These are phyloP conservation scores for Starmerella stellata DNA, from an alignment of 805 yeast genomes.

Conservation along the genomic window DNA sequence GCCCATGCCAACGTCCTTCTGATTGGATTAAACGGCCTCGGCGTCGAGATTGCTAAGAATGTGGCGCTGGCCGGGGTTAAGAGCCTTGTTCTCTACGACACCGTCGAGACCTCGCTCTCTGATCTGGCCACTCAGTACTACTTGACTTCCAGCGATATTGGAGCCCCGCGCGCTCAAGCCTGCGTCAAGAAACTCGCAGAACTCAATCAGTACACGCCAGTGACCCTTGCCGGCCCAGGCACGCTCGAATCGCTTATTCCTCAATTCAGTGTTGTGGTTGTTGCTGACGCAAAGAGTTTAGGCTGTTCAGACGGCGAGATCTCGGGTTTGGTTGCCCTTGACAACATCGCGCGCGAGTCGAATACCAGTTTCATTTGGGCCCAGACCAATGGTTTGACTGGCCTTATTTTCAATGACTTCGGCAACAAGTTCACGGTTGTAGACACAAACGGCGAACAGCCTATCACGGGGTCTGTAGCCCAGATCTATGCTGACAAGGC, in stretches of 20 bases:
- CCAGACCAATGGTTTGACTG: constrained; percentile 75
- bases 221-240: constrained; percentile 38
- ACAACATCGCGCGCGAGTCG: constrained; percentile 53
- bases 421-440: constrained; percentile 64
- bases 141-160: constrained; percentile 51
- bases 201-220: constrained; percentile 79
- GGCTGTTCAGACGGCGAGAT: constrained; percentile 20
- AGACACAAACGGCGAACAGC: constrained; percentile 89
- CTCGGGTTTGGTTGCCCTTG: constrained; percentile 58
- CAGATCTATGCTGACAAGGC: constrained; percentile 67
- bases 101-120: constrained; percentile 40
- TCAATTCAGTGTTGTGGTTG: constrained; percentile 60
- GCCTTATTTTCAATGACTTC: constrained; percentile 74
- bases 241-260: constrained; percentile 32
- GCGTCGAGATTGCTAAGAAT: constrained; percentile 91
- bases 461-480: constrained; percentile 66
- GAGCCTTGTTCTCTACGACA: constrained; percentile 71
- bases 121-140: constrained; percentile 88
- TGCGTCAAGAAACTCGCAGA: constrained; percentile 56
- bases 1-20: constrained; percentile 81
- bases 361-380: constrained; percentile 67
- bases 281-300: constrained; percentile 51
- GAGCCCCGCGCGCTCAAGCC: constrained; percentile 56
- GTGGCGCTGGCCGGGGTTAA: constrained; percentile 95
- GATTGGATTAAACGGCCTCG: constrained; percentile 80